phyloP scores from a whole-genome alignment of 1,139 yeast genomes.

The Scheffersomyces lignicola region DNA sequence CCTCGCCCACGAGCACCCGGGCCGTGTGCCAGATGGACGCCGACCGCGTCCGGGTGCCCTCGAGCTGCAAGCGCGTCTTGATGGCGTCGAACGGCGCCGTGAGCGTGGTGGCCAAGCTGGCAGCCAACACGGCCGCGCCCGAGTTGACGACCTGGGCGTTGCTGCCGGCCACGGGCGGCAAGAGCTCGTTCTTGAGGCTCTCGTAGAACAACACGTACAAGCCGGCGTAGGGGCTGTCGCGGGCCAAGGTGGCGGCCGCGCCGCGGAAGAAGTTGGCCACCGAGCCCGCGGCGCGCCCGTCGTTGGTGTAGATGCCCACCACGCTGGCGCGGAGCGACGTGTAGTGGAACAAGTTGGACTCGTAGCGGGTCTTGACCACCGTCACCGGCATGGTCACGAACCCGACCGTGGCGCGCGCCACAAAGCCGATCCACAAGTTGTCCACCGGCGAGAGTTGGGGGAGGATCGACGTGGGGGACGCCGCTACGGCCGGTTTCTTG shows the following conservation, averaged over 20 bases:
- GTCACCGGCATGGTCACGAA: conserved; percentile 97
- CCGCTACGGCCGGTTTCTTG: conserved; percentile 13
- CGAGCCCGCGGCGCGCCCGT: conserved; percentile 26
- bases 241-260: conserved; percentile 77
- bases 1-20: conserved; percentile 41
- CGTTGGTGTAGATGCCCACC: conserved; percentile 48
- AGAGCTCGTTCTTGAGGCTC: conserved; percentile 51
- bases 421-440: conserved; percentile 74
- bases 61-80: conserved; percentile 84
- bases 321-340: conserved; percentile 65
- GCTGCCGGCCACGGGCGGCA: conserved; percentile 19
- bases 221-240: conserved; percentile 98
- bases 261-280: conserved; percentile 79
- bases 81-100: conserved; percentile 97
- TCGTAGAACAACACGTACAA: conserved; percentile 84
- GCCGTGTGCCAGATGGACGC: conserved; percentile 29
- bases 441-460: conserved; percentile 73
- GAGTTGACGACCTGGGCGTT: conserved; percentile 63
- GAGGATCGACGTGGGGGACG: conserved; percentile 36
- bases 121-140: conserved; percentile 70
- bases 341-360: conserved; percentile 73
- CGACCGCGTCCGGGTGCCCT: conserved; percentile 7
- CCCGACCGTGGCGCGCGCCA: conserved; percentile 82
- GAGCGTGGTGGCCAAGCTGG: conserved; percentile 75
- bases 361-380: conserved; percentile 85